Percentiles rank a stretch among this genome's conserved stretches.
Evolutionary conservation across 176 grass and related monocot genomes (phyloP).

Genomic region (Oryza meyeriana): DNA sequence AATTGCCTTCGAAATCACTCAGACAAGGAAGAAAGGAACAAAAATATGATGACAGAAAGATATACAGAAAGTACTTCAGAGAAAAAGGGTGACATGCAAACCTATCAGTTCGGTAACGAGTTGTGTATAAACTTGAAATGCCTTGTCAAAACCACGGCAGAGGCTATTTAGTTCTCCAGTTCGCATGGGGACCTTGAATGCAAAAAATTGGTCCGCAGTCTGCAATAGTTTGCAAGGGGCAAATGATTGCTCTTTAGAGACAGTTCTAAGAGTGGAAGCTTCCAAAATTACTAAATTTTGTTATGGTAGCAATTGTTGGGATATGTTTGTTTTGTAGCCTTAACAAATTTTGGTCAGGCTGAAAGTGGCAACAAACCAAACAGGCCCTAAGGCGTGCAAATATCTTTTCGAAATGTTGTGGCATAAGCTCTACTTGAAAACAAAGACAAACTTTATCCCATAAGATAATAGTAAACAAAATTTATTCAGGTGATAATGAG

Average conservation of each 20-base stretch:
- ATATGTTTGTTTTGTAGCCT: neutral
- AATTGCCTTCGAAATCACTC: slow-evolving; percentile 15
- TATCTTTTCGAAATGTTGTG: neutral
- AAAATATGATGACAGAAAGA: slow-evolving; percentile 1
- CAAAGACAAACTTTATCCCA: neutral
- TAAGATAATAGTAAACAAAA: neutral
- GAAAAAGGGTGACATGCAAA: slow-evolving; percentile 38
- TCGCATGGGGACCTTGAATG: slow-evolving; percentile 86
- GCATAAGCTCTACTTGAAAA: neutral
- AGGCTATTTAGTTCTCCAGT: slow-evolving; percentile 71
- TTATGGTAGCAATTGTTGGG: neutral
- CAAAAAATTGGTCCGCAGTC: slow-evolving; percentile 97
- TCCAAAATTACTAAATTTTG: neutral
- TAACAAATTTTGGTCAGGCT: too few relatives aligned
- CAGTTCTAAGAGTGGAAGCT: neutral
- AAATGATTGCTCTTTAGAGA: slow-evolving; percentile 14
- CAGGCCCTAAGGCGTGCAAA: neutral
- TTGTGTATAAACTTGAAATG: slow-evolving; percentile 91
- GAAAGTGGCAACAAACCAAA: too few relatives aligned
- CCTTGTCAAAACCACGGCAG: slow-evolving; percentile 85
- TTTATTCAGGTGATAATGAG: neutral
- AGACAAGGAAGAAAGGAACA: neutral
- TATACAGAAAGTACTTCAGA: slow-evolving; percentile 13
- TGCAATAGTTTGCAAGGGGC: slow-evolving; percentile 48
- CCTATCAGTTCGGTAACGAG: slow-evolving; percentile 72